Evolutionary conservation across 306 rosid genomes (phyloP), one percentile per base, ranked within the genome.

Genomic region (Prunus padus): DNA sequence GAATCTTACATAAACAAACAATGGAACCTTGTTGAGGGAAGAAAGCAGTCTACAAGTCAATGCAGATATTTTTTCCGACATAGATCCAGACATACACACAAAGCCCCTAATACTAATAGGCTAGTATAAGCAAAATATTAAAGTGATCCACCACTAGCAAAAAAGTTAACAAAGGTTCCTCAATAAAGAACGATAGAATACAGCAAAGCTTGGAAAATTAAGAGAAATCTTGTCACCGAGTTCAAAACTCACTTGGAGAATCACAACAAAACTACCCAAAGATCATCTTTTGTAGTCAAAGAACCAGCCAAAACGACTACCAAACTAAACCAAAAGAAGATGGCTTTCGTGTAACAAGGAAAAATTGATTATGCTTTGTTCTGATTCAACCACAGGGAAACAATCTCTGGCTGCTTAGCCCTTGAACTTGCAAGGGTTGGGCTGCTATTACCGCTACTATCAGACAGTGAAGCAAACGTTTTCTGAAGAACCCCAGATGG

Each of bases 401-500:
- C 75, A 73, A 66, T 65, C 83, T 92, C 96, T 57, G 88, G 40
- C 40, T 33, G 81, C 76, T 81, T 85, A 42, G 83, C 79, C 79
- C 80, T 81, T 31, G 93, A 85, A 77, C 83, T 82, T 22, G 84
- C 85, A 45, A 85, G 73, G 2, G 44, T 83, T 15, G 90, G 93
- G 84, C 93, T 92, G 76, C 96, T 87, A 73, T 82, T 87, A 64
- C 82, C 83, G 72, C 97, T 88, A 51, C 97, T 85, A 76, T 88
- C 97, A 60, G 97, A 89, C 55, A 85, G 52, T 0, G 97, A 86
- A 79, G 82, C 83, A 54, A 85, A 40, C 3, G 91, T 81, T 57
- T 82, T 92, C 76, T 84, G 96, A 83, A 92, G 79, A 56, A 89
- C 96, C 67, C 87, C 91, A 20, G 96, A 89, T 1, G 97, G 91